Evolutionary conservation across 2,329 filamentous ascomycete genomes (phyloP).

Genomic region (Talaromyces sp.): DNA sequence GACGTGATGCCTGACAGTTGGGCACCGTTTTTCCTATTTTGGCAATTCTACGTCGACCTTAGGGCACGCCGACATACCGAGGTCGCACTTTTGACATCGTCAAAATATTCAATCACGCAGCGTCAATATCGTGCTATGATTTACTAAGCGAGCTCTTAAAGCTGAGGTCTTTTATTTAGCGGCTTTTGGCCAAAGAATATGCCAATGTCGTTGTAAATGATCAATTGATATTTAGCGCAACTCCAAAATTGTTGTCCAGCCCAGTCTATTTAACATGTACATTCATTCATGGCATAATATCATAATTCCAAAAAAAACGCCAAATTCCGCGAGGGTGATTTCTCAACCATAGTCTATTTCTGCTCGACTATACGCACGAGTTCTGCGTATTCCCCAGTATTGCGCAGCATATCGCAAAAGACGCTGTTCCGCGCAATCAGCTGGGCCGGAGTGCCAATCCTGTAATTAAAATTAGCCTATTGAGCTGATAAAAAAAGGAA

Average conservation of each 20-base stretch:
- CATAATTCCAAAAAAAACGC: background rate
- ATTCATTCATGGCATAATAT: background rate
- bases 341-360: background rate
- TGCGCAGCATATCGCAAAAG: constrained; percentile 22
- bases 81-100: background rate
- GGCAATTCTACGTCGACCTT: background rate
- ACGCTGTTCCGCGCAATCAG: constrained; percentile 15
- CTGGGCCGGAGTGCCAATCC: constrained; percentile 18
- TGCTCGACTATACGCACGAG: constrained; percentile 15
- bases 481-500: background rate
- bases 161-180: background rate
- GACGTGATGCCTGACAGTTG: background rate
- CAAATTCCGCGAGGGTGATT: background rate
- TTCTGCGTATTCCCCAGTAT: constrained; percentile 22
- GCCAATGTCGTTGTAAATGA: background rate
- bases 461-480: constrained; percentile 7
- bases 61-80: background rate
- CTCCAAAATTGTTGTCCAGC: background rate
- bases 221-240: background rate
- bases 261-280: background rate
- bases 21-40: background rate
- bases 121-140: background rate
- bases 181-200: background rate
- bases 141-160: background rate
- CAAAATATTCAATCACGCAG: background rate